Base-by-base conservation (phyloP, 164 flowering plant genomes). In the Chimonanthus praecox region DNA sequence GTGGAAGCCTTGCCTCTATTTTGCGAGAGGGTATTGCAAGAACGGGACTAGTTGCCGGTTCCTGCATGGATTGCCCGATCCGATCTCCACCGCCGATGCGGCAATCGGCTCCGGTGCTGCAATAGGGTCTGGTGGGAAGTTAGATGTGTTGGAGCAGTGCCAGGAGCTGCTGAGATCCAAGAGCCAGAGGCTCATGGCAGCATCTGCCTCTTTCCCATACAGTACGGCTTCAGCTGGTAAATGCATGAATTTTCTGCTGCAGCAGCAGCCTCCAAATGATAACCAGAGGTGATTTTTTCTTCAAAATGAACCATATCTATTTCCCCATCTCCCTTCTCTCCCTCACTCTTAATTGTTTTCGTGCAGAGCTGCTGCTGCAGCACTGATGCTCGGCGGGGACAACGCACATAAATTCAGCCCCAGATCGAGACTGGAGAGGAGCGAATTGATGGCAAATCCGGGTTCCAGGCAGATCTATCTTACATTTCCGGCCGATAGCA, bases 401-500 rank as follows among this genome's bases (percentile, higher is more conserved):
- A 94, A 91, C 3, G 46, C 85, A 43, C 84, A 83, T 68, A 89
- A 86, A 73, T 78, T 88, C 68, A 85, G 88, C 3, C 49, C 87
- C 21, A 72, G 73, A 51, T 49, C 69, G 16, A 76, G 90, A 18
- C 76, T 80, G 10, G 91, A 87, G 60, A 83, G 91, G 74, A 82
- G 64, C 50, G 91, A 88, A 20, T 84, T 87, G 48, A 82, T 80
- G 45, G 73, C 75, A 70, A 86, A 80, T 69, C 88, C 94, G 3
- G 86, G 86, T 8, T 83, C 94, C 1, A 86, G 93, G 62, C 97
- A 92, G 83, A 92, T 92, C 67, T 92, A 92, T 75, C 79, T 92
- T 75, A 92, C 97, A 5, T 94, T 94, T 77, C 98, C 98, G 45
- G 99, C 99, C 70, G 99, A 94, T 71, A 94, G 99, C 72, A 89